Percentiles rank a stretch among this genome's conserved stretches.
These are phyloP conservation scores for Penicillium sp. DNA, from an alignment of 2,329 filamentous ascomycete genomes.

Conservation along the genomic window DNA sequence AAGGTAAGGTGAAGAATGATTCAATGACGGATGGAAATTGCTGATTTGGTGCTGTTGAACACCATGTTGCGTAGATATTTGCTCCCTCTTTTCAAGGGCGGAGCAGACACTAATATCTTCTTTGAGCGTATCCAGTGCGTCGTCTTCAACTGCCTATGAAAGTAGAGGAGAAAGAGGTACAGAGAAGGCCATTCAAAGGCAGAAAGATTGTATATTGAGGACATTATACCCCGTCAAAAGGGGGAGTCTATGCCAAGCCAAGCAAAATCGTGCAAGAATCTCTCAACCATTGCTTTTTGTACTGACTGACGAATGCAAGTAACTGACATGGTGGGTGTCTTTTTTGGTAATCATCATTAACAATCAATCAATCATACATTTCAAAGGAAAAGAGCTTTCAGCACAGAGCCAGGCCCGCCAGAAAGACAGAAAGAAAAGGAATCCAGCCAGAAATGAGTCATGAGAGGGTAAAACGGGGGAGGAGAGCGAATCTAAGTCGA, in stretches of 20 bases:
- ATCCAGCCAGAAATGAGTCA: conserved; percentile 24
- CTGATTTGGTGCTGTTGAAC: too few relatives aligned
- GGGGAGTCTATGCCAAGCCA: conserved; percentile 1
- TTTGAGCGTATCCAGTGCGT: too few relatives aligned
- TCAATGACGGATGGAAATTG: too few relatives aligned
- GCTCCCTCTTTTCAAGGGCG: too few relatives aligned
- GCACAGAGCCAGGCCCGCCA: conserved; percentile 25
- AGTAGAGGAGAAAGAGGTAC: too few relatives aligned
- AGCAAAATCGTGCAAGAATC: conserved; percentile 11
- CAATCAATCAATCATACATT: conserved; percentile 35
- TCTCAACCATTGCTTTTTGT: conserved; percentile 27
- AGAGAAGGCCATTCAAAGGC: too few relatives aligned
- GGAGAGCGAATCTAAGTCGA: conserved; percentile 30
- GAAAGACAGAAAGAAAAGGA: conserved; percentile 23
- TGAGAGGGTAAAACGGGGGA: conserved; percentile 23
- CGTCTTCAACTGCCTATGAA: too few relatives aligned
- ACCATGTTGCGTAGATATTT: too few relatives aligned
- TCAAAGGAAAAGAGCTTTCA: conserved; percentile 30
- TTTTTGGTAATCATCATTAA: conserved; percentile 33
- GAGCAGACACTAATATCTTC: too few relatives aligned
- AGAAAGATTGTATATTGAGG: too few relatives aligned
- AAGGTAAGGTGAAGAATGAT: too few relatives aligned
- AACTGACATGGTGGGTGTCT: conserved; percentile 27
- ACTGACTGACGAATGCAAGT: conserved; percentile 25
- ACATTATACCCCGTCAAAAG: too few relatives aligned